Base-by-base conservation (phyloP, 2,329 filamentous ascomycete species). In the Trichophaea hybrida region DNA sequence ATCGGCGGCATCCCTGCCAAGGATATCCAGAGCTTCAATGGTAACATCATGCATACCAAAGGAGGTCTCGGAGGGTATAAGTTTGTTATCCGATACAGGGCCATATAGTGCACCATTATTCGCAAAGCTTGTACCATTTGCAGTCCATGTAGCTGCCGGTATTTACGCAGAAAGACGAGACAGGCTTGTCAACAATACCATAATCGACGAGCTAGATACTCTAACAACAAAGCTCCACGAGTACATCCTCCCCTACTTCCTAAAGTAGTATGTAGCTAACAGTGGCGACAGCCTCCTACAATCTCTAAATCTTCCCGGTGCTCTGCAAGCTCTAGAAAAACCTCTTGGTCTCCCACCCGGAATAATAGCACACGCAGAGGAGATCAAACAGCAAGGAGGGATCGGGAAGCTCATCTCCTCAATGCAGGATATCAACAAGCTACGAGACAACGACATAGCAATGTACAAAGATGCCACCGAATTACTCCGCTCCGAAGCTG, bases 101-200 rank as follows among this genome's bases (percentile, higher is more conserved):
- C 84, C 90, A 60, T 85, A 96, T 68, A 91, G 93, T 0, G 83
- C 83, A 24, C 86, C 89, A 0, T 74, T 98, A 0, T 97, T 98
- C 70, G 82, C 86, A 1, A 93, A 91, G 68, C 78, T 98, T 1
- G 93, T 98, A 0, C 93, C 93, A 0, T 97, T 96, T 70, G 89
- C 90, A 0, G 93, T 97, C 0, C 93, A 98, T 69, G 80, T 97
- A 53, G 93, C 93, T 6, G 88, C 90, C 1, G 95, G 88, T 52
- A 95, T 97, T 37, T 98, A 98, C 69, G 89, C 89, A 58, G 90
- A 97, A 70, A 81, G 90, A 12, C 80, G 90, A 59, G 90, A 98
- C 71, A 80, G 89, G n/a, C 76, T 95, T 60, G 84, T 98, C 48
- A 94, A 93, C 69, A 86, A 88, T 66, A 86, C 81, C 55, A 88